These are phyloP conservation scores for Magnaporthiopsis rhizophila DNA, from an alignment of 2,329 filamentous ascomycete genomes.

Conservation along the genomic window DNA sequence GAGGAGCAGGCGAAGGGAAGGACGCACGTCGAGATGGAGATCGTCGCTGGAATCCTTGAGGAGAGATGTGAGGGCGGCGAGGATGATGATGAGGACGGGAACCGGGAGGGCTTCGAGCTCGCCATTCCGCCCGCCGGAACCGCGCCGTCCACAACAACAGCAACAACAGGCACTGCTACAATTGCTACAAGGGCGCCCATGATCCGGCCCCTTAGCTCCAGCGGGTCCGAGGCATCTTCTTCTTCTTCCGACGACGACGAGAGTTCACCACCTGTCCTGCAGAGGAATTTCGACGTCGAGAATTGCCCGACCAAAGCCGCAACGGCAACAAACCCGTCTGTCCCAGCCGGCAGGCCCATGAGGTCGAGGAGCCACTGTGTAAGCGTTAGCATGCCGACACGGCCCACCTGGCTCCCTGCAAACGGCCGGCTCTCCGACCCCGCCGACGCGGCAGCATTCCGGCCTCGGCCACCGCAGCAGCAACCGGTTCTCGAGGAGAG, in stretches of 20 bases:
- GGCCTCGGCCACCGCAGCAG: slow-evolving; percentile 3
- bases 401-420: not conserved
- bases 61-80: slow-evolving; percentile 7
- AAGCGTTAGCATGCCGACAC: not conserved
- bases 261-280: not conserved
- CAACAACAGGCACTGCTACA: not conserved
- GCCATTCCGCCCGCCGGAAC: slow-evolving; percentile 7
- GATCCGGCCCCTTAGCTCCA: not conserved
- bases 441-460: not conserved
- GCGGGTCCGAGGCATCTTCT: not conserved
- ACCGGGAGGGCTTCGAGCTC: slow-evolving; percentile 1
- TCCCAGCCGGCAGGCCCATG: not conserved
- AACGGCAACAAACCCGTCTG: not conserved
- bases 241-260: not conserved
- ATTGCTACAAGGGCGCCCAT: not conserved
- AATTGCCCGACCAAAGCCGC: not conserved
- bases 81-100: not conserved
- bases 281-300: not conserved
- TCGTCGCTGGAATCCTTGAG: slow-evolving; percentile 15
- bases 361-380: not conserved
- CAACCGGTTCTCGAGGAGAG: slow-evolving; percentile 1
- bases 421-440: not conserved
- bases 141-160: not conserved
- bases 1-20: slow-evolving; percentile 13
- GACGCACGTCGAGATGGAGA: slow-evolving; percentile 17